Percentiles rank a stretch among this genome's conserved stretches.
Conservation (phyloP, 192 early-diverging fungal genomes). For the Gaertneriomyces semiglobifer region DNA sequence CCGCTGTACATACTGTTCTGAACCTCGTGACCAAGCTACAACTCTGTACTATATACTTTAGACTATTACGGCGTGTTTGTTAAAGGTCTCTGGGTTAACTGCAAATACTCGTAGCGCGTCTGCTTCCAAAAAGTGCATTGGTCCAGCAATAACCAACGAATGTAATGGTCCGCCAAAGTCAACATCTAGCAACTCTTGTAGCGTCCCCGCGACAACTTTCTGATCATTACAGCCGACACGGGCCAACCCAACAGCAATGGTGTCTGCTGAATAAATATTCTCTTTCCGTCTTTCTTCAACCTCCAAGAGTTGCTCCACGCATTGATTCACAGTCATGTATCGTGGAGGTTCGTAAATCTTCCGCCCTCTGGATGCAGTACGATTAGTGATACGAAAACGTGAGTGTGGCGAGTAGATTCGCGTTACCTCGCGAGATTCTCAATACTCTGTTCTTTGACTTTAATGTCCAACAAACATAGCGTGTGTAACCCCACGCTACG, state of each 20-base stretch:
- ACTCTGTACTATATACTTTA: no score
- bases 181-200: conserved; percentile 72
- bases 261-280: conserved; percentile 59
- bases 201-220: conserved; percentile 80
- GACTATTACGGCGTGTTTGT: conserved; percentile 24
- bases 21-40: no score
- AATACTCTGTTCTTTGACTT: conserved; percentile 94
- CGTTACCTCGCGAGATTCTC: conserved; percentile 86
- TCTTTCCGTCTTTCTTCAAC: conserved; percentile 72
- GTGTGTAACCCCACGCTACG: conserved; percentile 82
- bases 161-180: conserved; percentile 96
- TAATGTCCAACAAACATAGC: conserved; percentile 94
- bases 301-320: conserved; percentile 89
- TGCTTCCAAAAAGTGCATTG: conserved; percentile 90
- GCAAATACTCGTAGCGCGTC: conserved; percentile 80
- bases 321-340: conserved; percentile 94
- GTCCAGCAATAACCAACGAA: conserved; percentile 86
- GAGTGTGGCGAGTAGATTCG: background rate
- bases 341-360: conserved; percentile 96
- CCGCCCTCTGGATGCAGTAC: conserved; percentile 54
- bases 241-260: conserved; percentile 87
- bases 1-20: no score
- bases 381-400: background rate
- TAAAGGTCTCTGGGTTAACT: conserved; percentile 46
- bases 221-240: conserved; percentile 83